These are phyloP conservation scores for Pholiota microspora DNA, from an alignment of 768 basidiomycete species.

Conservation along the genomic window DNA sequence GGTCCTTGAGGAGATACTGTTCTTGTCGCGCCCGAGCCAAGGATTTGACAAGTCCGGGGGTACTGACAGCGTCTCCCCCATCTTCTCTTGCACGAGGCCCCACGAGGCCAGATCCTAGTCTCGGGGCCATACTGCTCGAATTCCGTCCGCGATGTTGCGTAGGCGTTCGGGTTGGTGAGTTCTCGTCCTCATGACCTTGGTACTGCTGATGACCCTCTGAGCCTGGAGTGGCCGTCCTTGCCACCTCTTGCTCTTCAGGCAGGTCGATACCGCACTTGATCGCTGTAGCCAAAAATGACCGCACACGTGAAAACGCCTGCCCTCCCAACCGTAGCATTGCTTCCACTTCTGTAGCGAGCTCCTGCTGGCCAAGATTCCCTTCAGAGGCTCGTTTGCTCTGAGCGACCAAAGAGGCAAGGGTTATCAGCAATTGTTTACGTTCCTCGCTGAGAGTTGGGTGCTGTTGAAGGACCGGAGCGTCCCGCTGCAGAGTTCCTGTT, in stretches of 20 bases:
- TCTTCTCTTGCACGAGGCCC: conserved; percentile 24
- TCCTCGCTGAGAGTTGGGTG: conserved; percentile 70
- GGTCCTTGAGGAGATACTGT: conserved; percentile 37
- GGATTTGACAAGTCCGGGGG: conserved; percentile 16
- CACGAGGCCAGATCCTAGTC: conserved; percentile 21
- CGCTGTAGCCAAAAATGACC: conserved; percentile 74
- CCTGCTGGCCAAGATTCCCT: conserved; percentile 41
- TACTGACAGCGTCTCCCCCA: conserved; percentile 12
- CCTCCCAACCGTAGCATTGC: conserved; percentile 80
- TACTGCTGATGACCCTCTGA: conserved; percentile 15
- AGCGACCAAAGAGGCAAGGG: conserved; percentile 78
- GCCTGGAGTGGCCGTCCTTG: conserved; percentile 25
- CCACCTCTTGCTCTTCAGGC: conserved; percentile 44
- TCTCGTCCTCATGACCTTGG: conserved; percentile 20
- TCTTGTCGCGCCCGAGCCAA: conserved; percentile 32
- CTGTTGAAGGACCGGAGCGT: conserved; percentile 67
- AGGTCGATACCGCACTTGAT: conserved; percentile 73
- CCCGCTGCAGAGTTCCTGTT: conserved; percentile 81
- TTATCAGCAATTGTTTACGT: conserved; percentile 78
- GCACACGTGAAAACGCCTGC: conserved; percentile 78
- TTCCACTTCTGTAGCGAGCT: conserved; percentile 56
- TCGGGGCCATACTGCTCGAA: conserved; percentile 16
- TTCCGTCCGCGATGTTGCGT: conserved; percentile 29
- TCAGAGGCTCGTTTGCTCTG: conserved; percentile 72
- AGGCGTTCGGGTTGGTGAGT: conserved; percentile 32